Conservation (phyloP, 495 filamentous ascomycete species). For the Penicillium cosmopolitanum region DNA sequence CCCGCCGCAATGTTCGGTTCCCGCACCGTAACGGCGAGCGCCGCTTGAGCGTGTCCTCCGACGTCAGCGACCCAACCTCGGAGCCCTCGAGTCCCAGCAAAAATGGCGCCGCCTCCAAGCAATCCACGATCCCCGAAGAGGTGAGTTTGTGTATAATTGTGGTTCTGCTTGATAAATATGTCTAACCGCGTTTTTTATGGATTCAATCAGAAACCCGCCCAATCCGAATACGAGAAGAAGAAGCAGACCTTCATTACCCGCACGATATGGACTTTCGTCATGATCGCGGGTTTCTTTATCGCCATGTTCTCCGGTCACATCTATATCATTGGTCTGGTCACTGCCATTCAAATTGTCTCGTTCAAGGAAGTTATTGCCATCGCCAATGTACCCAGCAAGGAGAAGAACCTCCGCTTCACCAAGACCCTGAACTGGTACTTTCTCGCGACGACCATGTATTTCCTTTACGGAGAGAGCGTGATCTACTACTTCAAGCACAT, state of each 20-base stretch:
- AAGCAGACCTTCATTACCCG: conserved; percentile 97
- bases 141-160: conserved; percentile 29
- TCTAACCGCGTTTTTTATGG: conserved; percentile 7
- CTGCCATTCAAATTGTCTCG: conserved; percentile 90
- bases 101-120: conserved; percentile 48
- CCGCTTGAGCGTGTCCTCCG: conserved; percentile 70
- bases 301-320: conserved; percentile 94
- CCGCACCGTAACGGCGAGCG: conserved; percentile 65
- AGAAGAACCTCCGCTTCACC: conserved; percentile 89
- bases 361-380: conserved; percentile 99
- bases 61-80: conserved; percentile 75
- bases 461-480: conserved; percentile 96
- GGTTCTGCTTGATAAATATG: background rate
- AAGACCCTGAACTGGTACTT: conserved; percentile 99
- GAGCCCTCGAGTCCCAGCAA: conserved; percentile 60
- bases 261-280: conserved; percentile 96
- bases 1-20: conserved; percentile 84
- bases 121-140: conserved; percentile 54
- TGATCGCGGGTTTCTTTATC: conserved; percentile 92
- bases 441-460: conserved; percentile 98
- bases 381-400: conserved; percentile 87
- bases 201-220: conserved; percentile 43
- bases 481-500: conserved; percentile 99
- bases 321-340: conserved; percentile 91
- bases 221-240: conserved; percentile 95